phyloP scores from a whole-genome alignment of 371 early-diverging fungal species.

The Dichotomocladium elegans region DNA sequence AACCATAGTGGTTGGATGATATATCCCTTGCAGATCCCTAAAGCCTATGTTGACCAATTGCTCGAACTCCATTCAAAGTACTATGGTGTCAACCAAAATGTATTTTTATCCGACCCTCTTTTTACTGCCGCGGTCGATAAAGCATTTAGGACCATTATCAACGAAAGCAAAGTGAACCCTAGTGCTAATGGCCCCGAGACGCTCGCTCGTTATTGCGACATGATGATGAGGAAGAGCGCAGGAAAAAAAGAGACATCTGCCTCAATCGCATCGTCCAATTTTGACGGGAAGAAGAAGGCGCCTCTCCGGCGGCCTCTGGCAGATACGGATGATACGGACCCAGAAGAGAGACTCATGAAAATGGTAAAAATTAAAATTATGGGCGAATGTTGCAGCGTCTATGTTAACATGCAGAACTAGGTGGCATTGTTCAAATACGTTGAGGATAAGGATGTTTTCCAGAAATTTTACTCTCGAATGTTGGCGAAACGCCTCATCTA shows the following conservation, averaged over 20 bases:
- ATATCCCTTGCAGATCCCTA: conserved; percentile 53
- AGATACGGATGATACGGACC: conserved; percentile 40
- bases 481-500: conserved; percentile 87
- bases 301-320: conserved; percentile 7
- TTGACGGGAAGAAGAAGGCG: conserved; percentile 23
- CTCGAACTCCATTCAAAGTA: conserved; percentile 65
- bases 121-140: conserved; percentile 86
- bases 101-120: conserved; percentile 63
- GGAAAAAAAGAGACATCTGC: conserved; percentile 27
- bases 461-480: conserved; percentile 88
- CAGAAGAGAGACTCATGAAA: conserved; percentile 51
- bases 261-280: conserved; percentile 4
- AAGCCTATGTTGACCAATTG: conserved; percentile 63
- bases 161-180: conserved; percentile 51
- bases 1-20: too few relatives aligned
- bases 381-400: neutral
- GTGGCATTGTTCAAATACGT: conserved; percentile 86
- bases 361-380: conserved; percentile 20
- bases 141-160: conserved; percentile 75
- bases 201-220: conserved; percentile 80
- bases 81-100: conserved; percentile 51
- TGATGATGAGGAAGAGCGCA: conserved; percentile 64
- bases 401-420: conserved; percentile 5
- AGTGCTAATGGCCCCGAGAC: conserved; percentile 69
- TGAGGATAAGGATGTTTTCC: conserved; percentile 94